Conservation (phyloP, 163 green algal genomes). For the Coccomyxa subellipsoidea region DNA sequence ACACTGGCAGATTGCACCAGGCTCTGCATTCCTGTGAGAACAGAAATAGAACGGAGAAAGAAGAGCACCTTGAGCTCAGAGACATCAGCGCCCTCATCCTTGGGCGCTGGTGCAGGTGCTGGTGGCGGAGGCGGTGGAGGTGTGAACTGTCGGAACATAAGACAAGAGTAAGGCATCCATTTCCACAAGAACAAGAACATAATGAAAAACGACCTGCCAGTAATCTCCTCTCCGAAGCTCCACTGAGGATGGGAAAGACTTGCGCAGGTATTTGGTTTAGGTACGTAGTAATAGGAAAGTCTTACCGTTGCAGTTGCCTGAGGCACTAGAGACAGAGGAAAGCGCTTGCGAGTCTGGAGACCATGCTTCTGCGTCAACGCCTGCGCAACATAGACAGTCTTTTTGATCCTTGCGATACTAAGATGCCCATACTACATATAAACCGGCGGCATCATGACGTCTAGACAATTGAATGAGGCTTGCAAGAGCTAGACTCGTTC, state of each 20-base stretch:
- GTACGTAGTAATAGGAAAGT: neutral
- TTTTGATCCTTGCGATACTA: too few species aligned
- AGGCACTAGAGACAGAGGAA: neutral
- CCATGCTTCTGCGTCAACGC: neutral
- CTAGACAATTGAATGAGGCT: too few species aligned
- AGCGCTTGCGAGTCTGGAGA: neutral
- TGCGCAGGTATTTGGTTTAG: too few species aligned
- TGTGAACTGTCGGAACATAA: neutral
- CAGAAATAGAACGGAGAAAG: neutral
- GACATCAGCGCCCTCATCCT: neutral
- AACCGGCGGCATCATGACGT: too few species aligned
- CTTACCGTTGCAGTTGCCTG: neutral
- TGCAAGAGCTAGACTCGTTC: too few species aligned
- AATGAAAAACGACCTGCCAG: too few species aligned
- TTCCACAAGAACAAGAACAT: too few species aligned
- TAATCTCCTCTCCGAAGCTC: too few species aligned
- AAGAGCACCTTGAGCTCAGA: neutral
- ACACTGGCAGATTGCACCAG: neutral
- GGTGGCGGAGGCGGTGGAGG: neutral
- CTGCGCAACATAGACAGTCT: neutral
- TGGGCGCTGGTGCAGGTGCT: neutral
- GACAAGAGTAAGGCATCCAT: too few species aligned
- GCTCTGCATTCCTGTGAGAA: neutral
- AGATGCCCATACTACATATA: too few species aligned
- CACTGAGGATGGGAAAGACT: too few species aligned